These are phyloP conservation scores for Lachancea fermentati DNA, from an alignment of 805 yeast species.

Conservation along the genomic window DNA sequence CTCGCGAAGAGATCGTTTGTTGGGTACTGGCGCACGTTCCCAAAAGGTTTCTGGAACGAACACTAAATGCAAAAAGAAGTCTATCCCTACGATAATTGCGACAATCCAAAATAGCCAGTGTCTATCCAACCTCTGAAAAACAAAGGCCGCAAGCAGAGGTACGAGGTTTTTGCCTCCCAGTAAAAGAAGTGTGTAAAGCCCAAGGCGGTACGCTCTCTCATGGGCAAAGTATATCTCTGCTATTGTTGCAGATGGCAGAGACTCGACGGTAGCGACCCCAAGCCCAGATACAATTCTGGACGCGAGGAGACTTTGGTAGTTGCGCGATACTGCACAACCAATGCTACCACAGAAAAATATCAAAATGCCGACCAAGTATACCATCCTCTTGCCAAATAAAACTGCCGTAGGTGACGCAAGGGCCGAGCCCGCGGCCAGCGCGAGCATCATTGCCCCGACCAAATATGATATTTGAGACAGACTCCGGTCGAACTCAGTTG, in stretches of 20 bases:
- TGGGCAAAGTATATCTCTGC: conserved; percentile 58
- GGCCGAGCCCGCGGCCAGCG: conserved; percentile 53
- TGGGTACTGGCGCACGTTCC: conserved; percentile 49
- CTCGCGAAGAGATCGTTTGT: conserved; percentile 40
- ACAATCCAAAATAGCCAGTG: conserved; percentile 61
- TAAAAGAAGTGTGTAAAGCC: conserved; percentile 50
- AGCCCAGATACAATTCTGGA: conserved; percentile 55
- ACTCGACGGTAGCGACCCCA: conserved; percentile 57
- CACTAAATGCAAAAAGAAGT: conserved; percentile 40
- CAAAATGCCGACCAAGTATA: conserved; percentile 44
- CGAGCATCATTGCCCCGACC: conserved; percentile 57
- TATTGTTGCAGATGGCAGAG: conserved; percentile 53
- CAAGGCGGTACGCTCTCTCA: conserved; percentile 55
- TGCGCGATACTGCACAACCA: conserved; percentile 47
- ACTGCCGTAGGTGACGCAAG: conserved; percentile 49
- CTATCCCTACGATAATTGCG: conserved; percentile 45
- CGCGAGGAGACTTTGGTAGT: conserved; percentile 48
- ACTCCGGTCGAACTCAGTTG: conserved; percentile 39
- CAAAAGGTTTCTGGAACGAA: conserved; percentile 64
- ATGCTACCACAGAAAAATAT: conserved; percentile 47
- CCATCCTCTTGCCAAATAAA: conserved; percentile 51
- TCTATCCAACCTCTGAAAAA: conserved; percentile 44
- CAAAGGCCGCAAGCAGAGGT: conserved; percentile 50
- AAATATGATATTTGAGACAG: conserved; percentile 40
- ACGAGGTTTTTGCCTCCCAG: conserved; percentile 59